These are phyloP conservation scores for Mycena vitilis DNA, from an alignment of 768 basidiomycete species.

Conservation along the genomic window DNA sequence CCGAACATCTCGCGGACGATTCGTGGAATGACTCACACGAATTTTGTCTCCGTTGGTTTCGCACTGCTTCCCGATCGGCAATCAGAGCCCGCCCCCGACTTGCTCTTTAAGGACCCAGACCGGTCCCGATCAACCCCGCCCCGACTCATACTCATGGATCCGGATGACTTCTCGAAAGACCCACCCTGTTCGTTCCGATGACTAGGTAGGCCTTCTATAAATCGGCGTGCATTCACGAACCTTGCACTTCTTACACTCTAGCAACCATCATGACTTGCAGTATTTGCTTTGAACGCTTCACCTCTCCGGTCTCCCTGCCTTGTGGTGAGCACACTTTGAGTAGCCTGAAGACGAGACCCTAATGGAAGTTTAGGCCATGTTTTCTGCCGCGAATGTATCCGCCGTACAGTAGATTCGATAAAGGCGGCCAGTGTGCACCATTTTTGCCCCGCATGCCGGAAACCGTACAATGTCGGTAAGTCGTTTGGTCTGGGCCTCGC, in stretches of 20 bases:
- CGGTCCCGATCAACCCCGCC: conserved; percentile 22
- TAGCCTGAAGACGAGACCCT: too few species aligned
- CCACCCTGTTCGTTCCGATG: conserved; percentile 24
- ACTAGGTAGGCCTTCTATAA: conserved; percentile 20
- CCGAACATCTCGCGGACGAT: too few species aligned
- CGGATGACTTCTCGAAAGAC: conserved; percentile 1
- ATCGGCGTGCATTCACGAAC: neutral
- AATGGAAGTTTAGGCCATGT: conserved; percentile 16
- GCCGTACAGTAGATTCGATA: conserved; percentile 21
- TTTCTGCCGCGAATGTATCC: conserved; percentile 29
- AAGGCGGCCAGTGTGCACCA: conserved; percentile 23
- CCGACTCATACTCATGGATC: conserved; percentile 19
- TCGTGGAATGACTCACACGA: neutral
- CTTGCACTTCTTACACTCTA: neutral
- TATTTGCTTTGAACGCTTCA: conserved; percentile 26
- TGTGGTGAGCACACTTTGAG: conserved; percentile 18
- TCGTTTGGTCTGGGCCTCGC: neutral
- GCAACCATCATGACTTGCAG: conserved; percentile 13
- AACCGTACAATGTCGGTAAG: conserved; percentile 24
- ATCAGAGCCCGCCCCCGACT: conserved; percentile 13
- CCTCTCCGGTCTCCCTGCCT: conserved; percentile 21
- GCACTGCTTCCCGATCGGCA: conserved; percentile 13
- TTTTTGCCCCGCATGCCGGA: conserved; percentile 24
- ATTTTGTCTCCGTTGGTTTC: neutral
- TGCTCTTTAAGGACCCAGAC: conserved; percentile 11